Evolutionary conservation across 139 green algal species (phyloP).

Genomic region (Chlorella vulgaris): DNA sequence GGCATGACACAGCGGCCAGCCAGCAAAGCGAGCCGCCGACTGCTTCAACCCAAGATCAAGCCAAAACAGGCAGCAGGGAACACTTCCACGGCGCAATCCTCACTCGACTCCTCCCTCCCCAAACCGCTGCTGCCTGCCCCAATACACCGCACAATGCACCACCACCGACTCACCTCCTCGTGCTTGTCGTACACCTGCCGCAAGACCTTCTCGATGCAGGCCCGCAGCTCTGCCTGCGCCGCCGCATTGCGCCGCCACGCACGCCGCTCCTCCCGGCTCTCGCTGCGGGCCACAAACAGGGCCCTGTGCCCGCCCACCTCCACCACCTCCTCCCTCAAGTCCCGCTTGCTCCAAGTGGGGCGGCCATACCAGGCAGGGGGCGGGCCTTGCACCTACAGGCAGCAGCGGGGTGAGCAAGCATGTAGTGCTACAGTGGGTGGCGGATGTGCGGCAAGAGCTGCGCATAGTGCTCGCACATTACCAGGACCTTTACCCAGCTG

Average conservation of each 20-base stretch:
- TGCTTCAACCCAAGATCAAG: no score
- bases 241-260: constrained; percentile 50
- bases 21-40: no score
- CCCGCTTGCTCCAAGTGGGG: not conserved
- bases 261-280: not conserved
- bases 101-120: not conserved
- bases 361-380: constrained; percentile 44
- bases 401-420: not conserved
- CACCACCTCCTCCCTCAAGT: constrained; percentile 24
- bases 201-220: constrained; percentile 62
- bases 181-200: constrained; percentile 64
- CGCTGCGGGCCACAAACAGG: constrained; percentile 6
- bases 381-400: constrained; percentile 52
- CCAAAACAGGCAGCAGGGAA: no score
- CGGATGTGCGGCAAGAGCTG: not conserved
- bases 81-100: no score
- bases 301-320: constrained; percentile 3
- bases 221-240: constrained; percentile 54
- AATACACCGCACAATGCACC: not conserved
- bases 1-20: no score
- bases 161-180: constrained; percentile 35
- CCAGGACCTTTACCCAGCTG: no score
- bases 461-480: no score
- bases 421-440: no score
- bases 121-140: not conserved